Conservation (phyloP, 805 yeast species). For the Deakozyma indianensis region DNA sequence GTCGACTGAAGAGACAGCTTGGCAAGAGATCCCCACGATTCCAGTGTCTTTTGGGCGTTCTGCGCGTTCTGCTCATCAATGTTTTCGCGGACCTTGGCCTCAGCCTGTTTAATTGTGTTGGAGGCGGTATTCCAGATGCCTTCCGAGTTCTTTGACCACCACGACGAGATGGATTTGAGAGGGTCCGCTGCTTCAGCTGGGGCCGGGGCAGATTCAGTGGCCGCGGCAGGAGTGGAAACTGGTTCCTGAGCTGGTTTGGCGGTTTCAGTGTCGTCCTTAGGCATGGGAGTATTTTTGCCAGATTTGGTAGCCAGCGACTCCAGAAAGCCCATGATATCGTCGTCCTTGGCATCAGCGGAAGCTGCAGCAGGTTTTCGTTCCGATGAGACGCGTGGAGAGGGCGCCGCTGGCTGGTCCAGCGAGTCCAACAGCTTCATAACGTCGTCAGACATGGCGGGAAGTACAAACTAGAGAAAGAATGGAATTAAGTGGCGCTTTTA, state of each 20-base stretch:
- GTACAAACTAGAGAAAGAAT: too few relatives aligned
- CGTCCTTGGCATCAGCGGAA: constrained; percentile 18
- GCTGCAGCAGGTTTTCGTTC: constrained; percentile 7
- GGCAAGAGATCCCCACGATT: constrained; percentile 10
- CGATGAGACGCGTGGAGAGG: constrained; percentile 9
- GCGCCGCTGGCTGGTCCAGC: constrained; percentile 14
- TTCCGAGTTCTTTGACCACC: constrained; percentile 24
- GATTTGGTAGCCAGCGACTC: constrained; percentile 23
- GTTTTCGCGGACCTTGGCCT: constrained; percentile 24
- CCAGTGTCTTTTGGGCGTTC: constrained; percentile 17
- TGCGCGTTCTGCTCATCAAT: constrained; percentile 13
- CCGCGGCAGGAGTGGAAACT: constrained; percentile 4
- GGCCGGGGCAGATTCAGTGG: background rate
- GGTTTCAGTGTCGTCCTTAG: background rate
- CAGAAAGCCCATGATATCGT: constrained; percentile 28
- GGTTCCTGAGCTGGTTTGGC: background rate
- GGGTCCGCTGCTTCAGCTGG: constrained; percentile 13
- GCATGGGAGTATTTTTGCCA: constrained; percentile 5
- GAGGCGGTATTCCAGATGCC: constrained; percentile 28
- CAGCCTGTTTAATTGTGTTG: constrained; percentile 26
- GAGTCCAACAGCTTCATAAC: constrained; percentile 27
- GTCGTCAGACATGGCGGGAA: constrained; percentile 17
- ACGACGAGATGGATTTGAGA: constrained; percentile 17
- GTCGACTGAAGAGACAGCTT: constrained; percentile 19
- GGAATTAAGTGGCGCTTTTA: too few relatives aligned